These are phyloP conservation scores for Lactifluus hygrophoroides DNA, from an alignment of 768 basidiomycete genomes.

Conservation along the genomic window DNA sequence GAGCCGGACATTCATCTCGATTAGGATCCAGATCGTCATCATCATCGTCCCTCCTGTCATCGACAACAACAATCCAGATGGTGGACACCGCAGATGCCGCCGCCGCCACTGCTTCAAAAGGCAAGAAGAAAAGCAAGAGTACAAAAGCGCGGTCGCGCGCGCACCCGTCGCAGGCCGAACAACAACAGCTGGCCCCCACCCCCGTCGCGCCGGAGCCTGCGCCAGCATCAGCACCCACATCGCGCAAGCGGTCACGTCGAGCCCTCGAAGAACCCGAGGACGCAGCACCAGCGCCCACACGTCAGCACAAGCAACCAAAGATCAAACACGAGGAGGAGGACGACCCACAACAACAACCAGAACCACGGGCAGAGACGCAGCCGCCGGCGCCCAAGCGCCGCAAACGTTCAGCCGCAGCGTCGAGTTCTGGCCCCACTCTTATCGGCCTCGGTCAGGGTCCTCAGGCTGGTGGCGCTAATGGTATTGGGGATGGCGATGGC, in stretches of 20 bases:
- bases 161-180: neutral
- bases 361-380: neutral
- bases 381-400: slow-evolving; percentile 2
- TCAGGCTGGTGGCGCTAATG: too few relatives aligned
- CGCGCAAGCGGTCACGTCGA: neutral
- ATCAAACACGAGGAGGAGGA: neutral
- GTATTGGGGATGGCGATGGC: neutral
- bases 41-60: too few relatives aligned
- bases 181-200: neutral
- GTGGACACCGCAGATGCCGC: too few relatives aligned
- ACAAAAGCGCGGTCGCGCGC: neutral
- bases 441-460: neutral
- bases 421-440: neutral
- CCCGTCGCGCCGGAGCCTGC: neutral
- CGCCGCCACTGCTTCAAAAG: neutral
- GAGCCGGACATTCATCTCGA: too few relatives aligned
- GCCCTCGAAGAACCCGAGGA: neutral
- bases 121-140: neutral
- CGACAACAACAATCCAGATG: too few relatives aligned
- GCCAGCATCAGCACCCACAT: neutral
- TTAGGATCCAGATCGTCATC: too few relatives aligned
- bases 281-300: neutral
- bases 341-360: too few relatives aligned
- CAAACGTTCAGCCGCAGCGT: neutral
- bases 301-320: neutral